These are phyloP conservation scores for Emiliania huxleyi DNA, from an alignment of 78 protist genomes.

Conservation along the genomic window DNA sequence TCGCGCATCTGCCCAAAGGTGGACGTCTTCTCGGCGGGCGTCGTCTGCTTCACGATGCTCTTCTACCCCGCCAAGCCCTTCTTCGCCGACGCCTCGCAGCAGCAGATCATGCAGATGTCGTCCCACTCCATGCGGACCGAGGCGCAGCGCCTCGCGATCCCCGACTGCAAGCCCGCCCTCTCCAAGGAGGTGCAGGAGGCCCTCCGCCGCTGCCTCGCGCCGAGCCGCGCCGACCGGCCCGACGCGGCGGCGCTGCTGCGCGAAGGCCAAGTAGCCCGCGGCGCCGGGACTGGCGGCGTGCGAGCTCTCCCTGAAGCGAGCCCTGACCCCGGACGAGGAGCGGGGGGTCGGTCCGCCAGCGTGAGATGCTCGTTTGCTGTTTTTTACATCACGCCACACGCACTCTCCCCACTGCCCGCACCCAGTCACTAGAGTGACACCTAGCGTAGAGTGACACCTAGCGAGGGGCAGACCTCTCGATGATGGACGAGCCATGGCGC, in stretches of 20 bases:
- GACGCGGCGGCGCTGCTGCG: constrained; percentile 50
- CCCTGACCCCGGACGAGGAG: too few species aligned
- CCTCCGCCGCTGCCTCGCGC: constrained; percentile 52
- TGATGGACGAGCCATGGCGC: too few species aligned
- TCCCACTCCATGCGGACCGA: not conserved
- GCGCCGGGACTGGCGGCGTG: too few species aligned
- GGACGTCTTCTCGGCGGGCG: constrained; percentile 90
- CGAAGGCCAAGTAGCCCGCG: too few species aligned
- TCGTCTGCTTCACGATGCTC: constrained; percentile 79
- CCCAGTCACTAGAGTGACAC: too few species aligned
- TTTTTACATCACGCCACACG: too few species aligned
- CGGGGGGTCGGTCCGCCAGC: too few species aligned
- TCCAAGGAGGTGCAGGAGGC: constrained; percentile 48
- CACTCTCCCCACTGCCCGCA: too few species aligned
- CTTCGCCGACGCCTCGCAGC: constrained; percentile 68
- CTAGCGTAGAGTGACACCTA: too few species aligned
- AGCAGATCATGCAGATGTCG: constrained; percentile 48
- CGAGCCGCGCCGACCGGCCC: constrained; percentile 47
- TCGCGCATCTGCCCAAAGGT: constrained; percentile 66
- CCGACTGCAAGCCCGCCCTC: constrained; percentile 55
- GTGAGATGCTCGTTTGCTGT: too few species aligned
- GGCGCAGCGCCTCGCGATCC: constrained; percentile 47
- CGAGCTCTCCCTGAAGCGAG: too few species aligned
- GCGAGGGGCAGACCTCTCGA: too few species aligned
- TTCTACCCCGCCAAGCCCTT: constrained; percentile 79